phyloP scores from a whole-genome alignment of 1,284 basidiomycete species.

The Hemileia vastatrix region DNA sequence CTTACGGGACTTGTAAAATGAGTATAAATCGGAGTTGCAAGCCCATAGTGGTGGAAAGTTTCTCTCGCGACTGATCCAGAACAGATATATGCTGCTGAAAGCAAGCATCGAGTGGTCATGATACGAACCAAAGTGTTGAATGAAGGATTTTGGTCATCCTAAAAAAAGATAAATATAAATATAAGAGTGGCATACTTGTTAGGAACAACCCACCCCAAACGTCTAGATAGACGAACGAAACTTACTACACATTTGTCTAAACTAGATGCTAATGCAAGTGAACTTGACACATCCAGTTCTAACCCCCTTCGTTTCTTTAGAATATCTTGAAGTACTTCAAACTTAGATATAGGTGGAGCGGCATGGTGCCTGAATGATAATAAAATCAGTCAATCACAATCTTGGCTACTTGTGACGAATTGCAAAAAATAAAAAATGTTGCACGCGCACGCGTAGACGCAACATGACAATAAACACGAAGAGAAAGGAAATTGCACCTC shows the following conservation, averaged over 20 bases:
- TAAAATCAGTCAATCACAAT: not conserved
- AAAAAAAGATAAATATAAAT: conserved; percentile 11
- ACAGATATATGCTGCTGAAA: conserved; percentile 96
- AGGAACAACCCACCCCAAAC: not conserved
- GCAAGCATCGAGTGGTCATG: conserved; percentile 98
- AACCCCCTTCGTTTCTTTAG: conserved; percentile 74
- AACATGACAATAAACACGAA: not conserved
- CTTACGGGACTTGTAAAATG: conserved; percentile 62
- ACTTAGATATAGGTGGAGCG: conserved; percentile 84
- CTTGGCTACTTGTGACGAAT: not conserved
- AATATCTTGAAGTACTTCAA: conserved; percentile 91
- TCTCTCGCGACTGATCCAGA: conserved; percentile 85
- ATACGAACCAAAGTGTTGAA: conserved; percentile 98
- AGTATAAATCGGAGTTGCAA: conserved; percentile 93
- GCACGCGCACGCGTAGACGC: not conserved
- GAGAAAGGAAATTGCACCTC: conserved; percentile 50
- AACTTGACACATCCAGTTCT: conserved; percentile 81
- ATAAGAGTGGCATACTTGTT: not conserved
- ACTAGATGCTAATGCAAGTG: conserved; percentile 77
- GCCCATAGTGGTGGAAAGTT: conserved; percentile 90
- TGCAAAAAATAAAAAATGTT: not conserved
- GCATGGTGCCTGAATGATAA: conserved; percentile 63
- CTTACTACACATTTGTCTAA: conserved; percentile 76
- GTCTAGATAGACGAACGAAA: conserved; percentile 24
- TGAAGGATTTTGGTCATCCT: conserved; percentile 70